These are phyloP conservation scores for Moniliella sp. DNA, from an alignment of 1,284 basidiomycete species.

Conservation along the genomic window DNA sequence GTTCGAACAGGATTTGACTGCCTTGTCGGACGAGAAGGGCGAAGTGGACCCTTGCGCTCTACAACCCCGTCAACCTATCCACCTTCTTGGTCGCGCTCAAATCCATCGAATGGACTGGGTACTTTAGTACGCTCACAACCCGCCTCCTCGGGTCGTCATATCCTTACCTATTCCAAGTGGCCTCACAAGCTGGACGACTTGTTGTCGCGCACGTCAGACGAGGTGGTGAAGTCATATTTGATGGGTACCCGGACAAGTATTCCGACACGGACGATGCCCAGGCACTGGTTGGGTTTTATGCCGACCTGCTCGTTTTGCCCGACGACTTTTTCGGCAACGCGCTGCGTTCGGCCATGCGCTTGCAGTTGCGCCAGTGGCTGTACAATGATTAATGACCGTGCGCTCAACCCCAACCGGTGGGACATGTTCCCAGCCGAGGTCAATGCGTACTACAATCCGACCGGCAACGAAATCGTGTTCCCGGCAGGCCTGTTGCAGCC, in stretches of 20 bases:
- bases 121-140: slow-evolving; percentile 63
- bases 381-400: slow-evolving; percentile 53
- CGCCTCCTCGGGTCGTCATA: slow-evolving; percentile 40
- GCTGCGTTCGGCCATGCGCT: too few relatives aligned
- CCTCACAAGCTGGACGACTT: slow-evolving; percentile 49
- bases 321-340: slow-evolving; percentile 56
- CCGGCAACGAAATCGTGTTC: slow-evolving; percentile 58
- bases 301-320: slow-evolving; percentile 52
- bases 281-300: slow-evolving; percentile 41
- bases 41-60: slow-evolving; percentile 51
- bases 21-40: too few relatives aligned
- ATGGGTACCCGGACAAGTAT: too few relatives aligned
- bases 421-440: slow-evolving; percentile 56
- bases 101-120: slow-evolving; percentile 58
- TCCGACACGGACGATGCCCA: too few relatives aligned
- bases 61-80: slow-evolving; percentile 64
- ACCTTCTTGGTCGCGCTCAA: slow-evolving; percentile 41
- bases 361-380: too few relatives aligned
- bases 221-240: slow-evolving; percentile 68
- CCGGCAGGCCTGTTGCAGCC: slow-evolving; percentile 82
- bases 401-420: slow-evolving; percentile 56
- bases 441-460: slow-evolving; percentile 29
- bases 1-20: too few relatives aligned
- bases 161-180: slow-evolving; percentile 61
- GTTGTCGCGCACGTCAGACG: slow-evolving; percentile 47